phyloP scores from a whole-genome alignment of 345 rosid genomes.

The Dovyalis caffra region DNA sequence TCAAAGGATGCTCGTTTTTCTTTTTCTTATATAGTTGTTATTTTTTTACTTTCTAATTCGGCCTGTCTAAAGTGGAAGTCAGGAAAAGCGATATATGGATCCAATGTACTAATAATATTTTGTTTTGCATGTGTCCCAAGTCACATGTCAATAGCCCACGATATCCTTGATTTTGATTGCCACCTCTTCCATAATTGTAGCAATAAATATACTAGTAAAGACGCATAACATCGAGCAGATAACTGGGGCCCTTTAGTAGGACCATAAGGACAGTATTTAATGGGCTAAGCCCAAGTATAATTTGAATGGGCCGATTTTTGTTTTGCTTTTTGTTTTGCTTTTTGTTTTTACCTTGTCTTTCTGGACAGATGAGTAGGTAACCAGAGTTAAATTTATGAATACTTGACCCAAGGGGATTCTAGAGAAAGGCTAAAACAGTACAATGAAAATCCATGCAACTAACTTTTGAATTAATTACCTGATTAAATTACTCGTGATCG shows the following conservation, averaged over 20 bases:
- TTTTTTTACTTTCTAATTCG: too few relatives aligned
- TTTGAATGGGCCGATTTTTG: constrained; percentile 16
- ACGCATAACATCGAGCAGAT: not conserved
- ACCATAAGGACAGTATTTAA: not conserved
- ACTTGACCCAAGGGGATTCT: too few relatives aligned
- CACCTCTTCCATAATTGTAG: constrained; percentile 6
- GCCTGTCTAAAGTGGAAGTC: not conserved
- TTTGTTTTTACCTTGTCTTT: not conserved
- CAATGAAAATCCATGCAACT: not conserved
- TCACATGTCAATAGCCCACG: constrained; percentile 37
- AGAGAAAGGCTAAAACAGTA: not conserved
- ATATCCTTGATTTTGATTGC: constrained; percentile 24
- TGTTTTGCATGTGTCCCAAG: constrained; percentile 20
- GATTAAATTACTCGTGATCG: not conserved
- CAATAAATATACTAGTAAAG: not conserved
- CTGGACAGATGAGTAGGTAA: too few relatives aligned
- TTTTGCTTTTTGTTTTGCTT: not conserved
- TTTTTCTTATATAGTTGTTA: not conserved
- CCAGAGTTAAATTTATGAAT: too few relatives aligned
- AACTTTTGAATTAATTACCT: not conserved
- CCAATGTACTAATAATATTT: constrained; percentile 4
- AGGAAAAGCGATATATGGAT: constrained; percentile 1
- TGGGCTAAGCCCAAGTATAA: constrained; percentile 15
- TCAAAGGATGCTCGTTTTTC: too few relatives aligned
- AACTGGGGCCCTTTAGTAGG: constrained; percentile 18